Evolutionary conservation across 2,329 filamentous ascomycete genomes (phyloP).

Genomic region (Penicillium sp.): DNA sequence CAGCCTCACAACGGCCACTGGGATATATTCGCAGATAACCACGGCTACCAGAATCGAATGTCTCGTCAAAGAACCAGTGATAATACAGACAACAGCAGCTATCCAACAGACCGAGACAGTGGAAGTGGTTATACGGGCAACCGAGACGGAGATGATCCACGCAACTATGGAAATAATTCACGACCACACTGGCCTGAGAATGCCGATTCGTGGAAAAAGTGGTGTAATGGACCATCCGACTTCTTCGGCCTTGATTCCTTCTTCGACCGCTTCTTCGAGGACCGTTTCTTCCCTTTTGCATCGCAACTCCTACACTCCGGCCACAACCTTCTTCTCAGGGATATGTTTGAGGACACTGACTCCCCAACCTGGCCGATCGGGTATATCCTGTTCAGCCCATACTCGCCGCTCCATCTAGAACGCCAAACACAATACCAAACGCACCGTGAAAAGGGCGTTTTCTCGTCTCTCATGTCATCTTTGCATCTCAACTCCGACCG

Average conservation of each 20-base stretch:
- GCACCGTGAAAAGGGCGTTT: conserved; percentile 28
- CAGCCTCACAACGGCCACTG: conserved; percentile 35
- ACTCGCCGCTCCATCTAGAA: conserved; percentile 57
- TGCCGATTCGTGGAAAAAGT: conserved; percentile 20
- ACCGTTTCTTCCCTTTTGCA: conserved; percentile 28
- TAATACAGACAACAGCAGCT: conserved; percentile 5
- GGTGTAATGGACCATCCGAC: conserved; percentile 21
- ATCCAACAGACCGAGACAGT: conserved; percentile 8
- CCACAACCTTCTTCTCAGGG: conserved; percentile 29
- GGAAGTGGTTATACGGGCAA: conserved; percentile 5
- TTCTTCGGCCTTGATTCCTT: conserved; percentile 35
- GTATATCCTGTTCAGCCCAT: conserved; percentile 50
- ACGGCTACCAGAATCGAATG: conserved; percentile 24
- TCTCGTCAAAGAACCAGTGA: conserved; percentile 19
- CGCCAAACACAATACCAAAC: conserved; percentile 37
- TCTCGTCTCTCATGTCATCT: conserved; percentile 38
- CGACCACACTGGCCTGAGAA: conserved; percentile 16
- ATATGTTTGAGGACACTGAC: conserved; percentile 36
- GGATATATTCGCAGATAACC: conserved; percentile 36
- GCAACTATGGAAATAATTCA: conserved; percentile 3
- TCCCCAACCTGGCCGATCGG: conserved; percentile 40
- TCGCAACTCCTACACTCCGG: conserved; percentile 31
- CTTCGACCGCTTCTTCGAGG: conserved; percentile 35
- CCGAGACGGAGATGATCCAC: conserved; percentile 7
- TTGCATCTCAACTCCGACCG: conserved; percentile 31